Percentiles rank a stretch among this genome's conserved stretches.
Conservation (phyloP, 306 rosid species). For the Rosa chinensis region DNA sequence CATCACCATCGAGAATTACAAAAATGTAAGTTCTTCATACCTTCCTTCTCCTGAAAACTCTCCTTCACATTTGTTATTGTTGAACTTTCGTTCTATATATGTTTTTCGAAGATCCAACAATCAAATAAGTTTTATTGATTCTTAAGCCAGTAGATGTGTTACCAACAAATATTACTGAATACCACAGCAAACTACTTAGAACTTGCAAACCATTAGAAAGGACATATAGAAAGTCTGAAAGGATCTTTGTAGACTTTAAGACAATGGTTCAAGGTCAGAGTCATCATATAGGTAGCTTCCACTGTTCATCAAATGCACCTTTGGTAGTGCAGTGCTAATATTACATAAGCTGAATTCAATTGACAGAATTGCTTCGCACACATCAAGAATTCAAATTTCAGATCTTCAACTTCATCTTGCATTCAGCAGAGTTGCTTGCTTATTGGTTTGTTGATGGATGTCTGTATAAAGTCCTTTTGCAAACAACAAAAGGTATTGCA, state of each 20-base stretch:
- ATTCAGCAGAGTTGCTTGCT: neutral
- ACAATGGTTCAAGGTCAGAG: neutral
- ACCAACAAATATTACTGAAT: neutral
- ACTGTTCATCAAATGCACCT: slow-evolving; percentile 4
- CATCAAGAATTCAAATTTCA: neutral
- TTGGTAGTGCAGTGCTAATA: neutral
- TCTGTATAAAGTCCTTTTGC: neutral
- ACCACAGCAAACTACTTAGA: neutral
- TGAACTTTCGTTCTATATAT: neutral
- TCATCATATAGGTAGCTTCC: neutral
- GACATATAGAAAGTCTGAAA: neutral
- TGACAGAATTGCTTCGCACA: neutral
- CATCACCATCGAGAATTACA: slow-evolving; percentile 59
- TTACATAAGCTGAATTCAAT: neutral
- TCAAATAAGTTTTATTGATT: neutral
- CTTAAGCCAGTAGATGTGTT: neutral
- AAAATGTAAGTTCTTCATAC: slow-evolving; percentile 56
- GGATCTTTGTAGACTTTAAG: neutral
- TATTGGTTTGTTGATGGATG: neutral
- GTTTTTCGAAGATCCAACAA: neutral
- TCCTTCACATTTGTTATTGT: slow-evolving; percentile 14
- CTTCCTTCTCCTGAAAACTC: slow-evolving; percentile 21
- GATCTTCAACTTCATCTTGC: neutral
- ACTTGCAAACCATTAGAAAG: neutral
- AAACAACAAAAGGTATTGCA: neutral